Conservation (phyloP, 1,284 basidiomycete genomes). For the Sutorius eximius region DNA sequence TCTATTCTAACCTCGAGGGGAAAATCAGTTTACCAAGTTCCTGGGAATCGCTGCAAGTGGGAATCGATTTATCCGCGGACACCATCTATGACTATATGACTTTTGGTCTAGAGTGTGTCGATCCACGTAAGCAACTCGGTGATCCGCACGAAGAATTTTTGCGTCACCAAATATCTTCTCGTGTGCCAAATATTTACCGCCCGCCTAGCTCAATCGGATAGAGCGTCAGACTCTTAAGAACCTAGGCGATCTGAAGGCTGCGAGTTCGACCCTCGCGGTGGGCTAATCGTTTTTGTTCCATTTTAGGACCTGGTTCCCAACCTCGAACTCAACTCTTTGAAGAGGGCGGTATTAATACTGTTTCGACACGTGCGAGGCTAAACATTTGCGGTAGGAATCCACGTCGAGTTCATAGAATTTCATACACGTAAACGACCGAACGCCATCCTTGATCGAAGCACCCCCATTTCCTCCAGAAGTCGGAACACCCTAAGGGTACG, state of each 20-base stretch:
- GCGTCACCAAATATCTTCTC: no score
- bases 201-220: constrained; percentile 87
- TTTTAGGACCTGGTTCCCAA: neutral
- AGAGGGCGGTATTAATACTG: neutral
- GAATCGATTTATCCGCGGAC: neutral
- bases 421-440: neutral
- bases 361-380: neutral
- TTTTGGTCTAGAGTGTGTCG: neutral
- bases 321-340: no score
- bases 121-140: neutral
- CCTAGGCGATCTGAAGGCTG: constrained; percentile 74
- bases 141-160: no score
- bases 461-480: no score
- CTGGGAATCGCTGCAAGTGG: neutral
- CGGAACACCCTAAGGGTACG: no score
- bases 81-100: neutral
- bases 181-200: constrained; percentile 28
- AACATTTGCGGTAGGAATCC: neutral
- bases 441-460: no score
- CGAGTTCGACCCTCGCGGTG: constrained; percentile 91
- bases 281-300: constrained; percentile 46
- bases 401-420: neutral
- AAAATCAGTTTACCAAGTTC: neutral
- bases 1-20: neutral
- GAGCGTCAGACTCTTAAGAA: constrained; percentile 72